These are phyloP conservation scores for Ustilago sp. DNA, from an alignment of 1,284 basidiomycete genomes.

Conservation along the genomic window DNA sequence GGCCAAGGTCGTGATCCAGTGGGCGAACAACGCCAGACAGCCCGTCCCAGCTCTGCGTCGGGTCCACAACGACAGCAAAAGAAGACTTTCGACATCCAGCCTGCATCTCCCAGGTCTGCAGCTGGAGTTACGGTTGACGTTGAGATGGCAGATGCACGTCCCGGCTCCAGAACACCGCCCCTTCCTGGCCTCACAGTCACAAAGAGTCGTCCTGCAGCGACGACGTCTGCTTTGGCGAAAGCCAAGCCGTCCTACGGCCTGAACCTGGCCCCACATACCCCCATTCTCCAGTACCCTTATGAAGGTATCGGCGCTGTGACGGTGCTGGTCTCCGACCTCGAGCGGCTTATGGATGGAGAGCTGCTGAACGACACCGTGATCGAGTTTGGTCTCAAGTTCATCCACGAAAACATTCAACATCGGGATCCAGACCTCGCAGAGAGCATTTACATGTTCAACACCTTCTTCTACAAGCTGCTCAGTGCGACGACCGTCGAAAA, in stretches of 20 bases:
- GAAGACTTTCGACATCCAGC: conserved; percentile 37
- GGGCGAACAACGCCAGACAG: neutral
- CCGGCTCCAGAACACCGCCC: conserved; percentile 3
- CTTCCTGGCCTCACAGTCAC: conserved; percentile 6
- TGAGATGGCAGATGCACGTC: conserved; percentile 11
- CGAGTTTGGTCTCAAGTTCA: conserved; percentile 91
- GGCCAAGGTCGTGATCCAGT: conserved; percentile 9
- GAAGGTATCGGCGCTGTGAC: conserved; percentile 55
- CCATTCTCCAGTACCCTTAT: conserved; percentile 53
- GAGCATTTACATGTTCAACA: conserved; percentile 90
- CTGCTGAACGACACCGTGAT: conserved; percentile 91
- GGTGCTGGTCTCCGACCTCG: conserved; percentile 50
- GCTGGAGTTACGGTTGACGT: conserved; percentile 5
- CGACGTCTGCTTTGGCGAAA: neutral
- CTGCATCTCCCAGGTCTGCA: conserved; percentile 21
- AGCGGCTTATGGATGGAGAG: conserved; percentile 56
- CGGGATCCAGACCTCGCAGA: conserved; percentile 76
- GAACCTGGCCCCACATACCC: conserved; percentile 3
- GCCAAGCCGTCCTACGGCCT: conserved; percentile 5
- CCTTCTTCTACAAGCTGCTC: conserved; percentile 97
- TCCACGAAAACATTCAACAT: conserved; percentile 59
- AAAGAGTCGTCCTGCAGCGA: conserved; percentile 7
- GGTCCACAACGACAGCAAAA: conserved; percentile 5
- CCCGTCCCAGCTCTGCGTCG: neutral
- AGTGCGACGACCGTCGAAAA: conserved; percentile 72